Percentiles rank a stretch among this genome's conserved stretches.
Evolutionary conservation across 2,329 filamentous ascomycete species (phyloP).

Genomic region (Apiospora phragmitis): DNA sequence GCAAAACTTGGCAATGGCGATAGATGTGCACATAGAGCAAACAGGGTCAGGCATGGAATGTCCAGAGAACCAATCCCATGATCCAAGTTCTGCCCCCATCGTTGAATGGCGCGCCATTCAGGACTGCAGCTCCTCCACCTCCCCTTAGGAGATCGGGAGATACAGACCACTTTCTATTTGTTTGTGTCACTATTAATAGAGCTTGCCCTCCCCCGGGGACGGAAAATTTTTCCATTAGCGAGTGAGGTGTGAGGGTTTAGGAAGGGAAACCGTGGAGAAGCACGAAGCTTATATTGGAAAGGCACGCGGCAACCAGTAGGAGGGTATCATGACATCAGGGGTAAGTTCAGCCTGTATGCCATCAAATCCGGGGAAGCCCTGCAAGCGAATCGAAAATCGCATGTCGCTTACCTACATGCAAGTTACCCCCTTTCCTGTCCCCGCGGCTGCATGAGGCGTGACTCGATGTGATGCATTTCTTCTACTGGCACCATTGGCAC

Average conservation of each 20-base stretch:
- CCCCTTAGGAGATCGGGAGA: not conserved
- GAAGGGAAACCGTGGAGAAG: not conserved
- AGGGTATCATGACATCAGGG: not conserved
- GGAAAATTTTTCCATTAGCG: not conserved
- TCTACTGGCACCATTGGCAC: not conserved
- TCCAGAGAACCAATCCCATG: not conserved
- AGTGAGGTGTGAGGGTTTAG: not conserved
- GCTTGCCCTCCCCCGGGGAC: not conserved
- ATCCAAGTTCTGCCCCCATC: not conserved
- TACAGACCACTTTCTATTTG: not conserved
- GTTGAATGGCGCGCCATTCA: not conserved
- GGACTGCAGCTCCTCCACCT: not conserved
- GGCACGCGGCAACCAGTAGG: not conserved
- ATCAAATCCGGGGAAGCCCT: not conserved
- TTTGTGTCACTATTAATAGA: not conserved
- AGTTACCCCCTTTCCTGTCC: not conserved
- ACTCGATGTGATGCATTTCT: not conserved
- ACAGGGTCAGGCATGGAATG: not conserved
- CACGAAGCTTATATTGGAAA: not conserved
- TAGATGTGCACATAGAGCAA: not conserved
- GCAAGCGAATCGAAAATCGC: not conserved
- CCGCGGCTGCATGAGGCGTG: not conserved
- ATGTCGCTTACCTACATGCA: not conserved
- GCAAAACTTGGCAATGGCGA: not conserved
- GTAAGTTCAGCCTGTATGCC: constrained; percentile 5